Percentiles rank a stretch among this genome's conserved stretches.
Evolutionary conservation across 1,284 basidiomycete species (phyloP).

Genomic region (Leucocoprinus gongylophorus): DNA sequence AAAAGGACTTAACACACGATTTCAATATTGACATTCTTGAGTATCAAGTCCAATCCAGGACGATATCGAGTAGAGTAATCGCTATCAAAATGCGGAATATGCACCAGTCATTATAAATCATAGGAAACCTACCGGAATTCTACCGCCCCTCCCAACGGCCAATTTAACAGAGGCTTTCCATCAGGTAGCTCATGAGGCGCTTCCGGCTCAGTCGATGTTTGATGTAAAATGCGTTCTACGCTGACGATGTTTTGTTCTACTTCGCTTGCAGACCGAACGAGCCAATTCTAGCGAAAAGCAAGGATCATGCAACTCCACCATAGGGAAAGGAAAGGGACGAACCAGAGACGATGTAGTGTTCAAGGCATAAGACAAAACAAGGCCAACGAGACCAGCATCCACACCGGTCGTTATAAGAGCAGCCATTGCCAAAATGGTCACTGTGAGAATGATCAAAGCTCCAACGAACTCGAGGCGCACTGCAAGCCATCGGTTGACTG

Average conservation of each 20-base stretch:
- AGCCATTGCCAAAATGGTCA: constrained; percentile 63
- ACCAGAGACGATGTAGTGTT: constrained; percentile 72
- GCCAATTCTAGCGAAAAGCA: constrained; percentile 61
- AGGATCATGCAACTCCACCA: neutral
- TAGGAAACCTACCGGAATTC: constrained; percentile 53
- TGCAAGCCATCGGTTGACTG: constrained; percentile 77
- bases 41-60: constrained; percentile 69
- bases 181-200: constrained; percentile 70
- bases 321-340: constrained; percentile 17
- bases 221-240: constrained; percentile 70
- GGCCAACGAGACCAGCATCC: constrained; percentile 87
- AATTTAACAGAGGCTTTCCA: constrained; percentile 49
- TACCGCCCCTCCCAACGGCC: constrained; percentile 75
- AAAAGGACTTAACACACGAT: constrained; percentile 39
- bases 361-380: constrained; percentile 83
- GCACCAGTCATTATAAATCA: neutral
- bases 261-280: constrained; percentile 86
- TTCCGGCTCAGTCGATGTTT: constrained; percentile 73
- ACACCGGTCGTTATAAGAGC: constrained; percentile 69
- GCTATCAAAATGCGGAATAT: constrained; percentile 27
- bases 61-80: constrained; percentile 81
- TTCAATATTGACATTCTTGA: constrained; percentile 66
- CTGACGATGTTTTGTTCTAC: constrained; percentile 94
- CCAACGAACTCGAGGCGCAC: constrained; percentile 81
- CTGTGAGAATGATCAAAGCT: constrained; percentile 71